phyloP scores from a whole-genome alignment of 2,329 filamentous ascomycete species.

The Penicillium polonicum region DNA sequence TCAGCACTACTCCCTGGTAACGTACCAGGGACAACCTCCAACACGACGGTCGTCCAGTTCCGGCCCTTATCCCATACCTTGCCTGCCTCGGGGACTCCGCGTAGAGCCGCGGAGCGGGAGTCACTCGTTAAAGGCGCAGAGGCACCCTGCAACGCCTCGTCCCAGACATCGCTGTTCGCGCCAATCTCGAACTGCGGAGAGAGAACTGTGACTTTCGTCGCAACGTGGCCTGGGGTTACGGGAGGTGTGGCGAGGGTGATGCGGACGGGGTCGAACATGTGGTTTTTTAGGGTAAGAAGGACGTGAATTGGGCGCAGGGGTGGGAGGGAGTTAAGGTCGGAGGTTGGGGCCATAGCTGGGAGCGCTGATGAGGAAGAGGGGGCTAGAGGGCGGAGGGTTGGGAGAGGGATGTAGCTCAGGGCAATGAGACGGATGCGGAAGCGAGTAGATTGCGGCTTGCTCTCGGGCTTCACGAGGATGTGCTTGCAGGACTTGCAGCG shows the following conservation, averaged over 20 bases:
- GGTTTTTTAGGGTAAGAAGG: slow-evolving; percentile 87
- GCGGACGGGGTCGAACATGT: slow-evolving; percentile 85
- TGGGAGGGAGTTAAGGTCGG: slow-evolving; percentile 49
- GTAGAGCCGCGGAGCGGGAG: slow-evolving; percentile 42
- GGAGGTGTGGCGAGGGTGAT: slow-evolving; percentile 84
- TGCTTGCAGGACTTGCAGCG: slow-evolving; percentile 90
- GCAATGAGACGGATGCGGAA: slow-evolving; percentile 93
- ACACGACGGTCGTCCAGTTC: slow-evolving; percentile 91
- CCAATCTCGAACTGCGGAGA: slow-evolving; percentile 94
- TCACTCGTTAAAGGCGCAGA: slow-evolving; percentile 38
- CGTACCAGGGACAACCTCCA: slow-evolving; percentile 74
- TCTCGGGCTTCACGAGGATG: slow-evolving; percentile 91
- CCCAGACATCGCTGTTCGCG: slow-evolving; percentile 90
- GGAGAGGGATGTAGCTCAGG: slow-evolving; percentile 79
- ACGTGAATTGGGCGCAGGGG: slow-evolving; percentile 66
- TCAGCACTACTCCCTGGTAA: slow-evolving; percentile 34
- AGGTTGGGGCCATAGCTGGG: slow-evolving; percentile 23
- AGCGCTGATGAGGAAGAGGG: slow-evolving; percentile 35
- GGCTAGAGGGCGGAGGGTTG: slow-evolving; percentile 63
- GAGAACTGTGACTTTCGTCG: slow-evolving; percentile 80
- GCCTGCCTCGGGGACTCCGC: slow-evolving; percentile 69
- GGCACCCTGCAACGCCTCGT: slow-evolving; percentile 71
- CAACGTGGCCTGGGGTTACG: slow-evolving; percentile 72
- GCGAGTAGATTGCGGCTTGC: slow-evolving; percentile 81
- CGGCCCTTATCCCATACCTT: slow-evolving; percentile 95